These are phyloP conservation scores for Cadophora gregata DNA, from an alignment of 2,329 filamentous ascomycete genomes.

Conservation along the genomic window DNA sequence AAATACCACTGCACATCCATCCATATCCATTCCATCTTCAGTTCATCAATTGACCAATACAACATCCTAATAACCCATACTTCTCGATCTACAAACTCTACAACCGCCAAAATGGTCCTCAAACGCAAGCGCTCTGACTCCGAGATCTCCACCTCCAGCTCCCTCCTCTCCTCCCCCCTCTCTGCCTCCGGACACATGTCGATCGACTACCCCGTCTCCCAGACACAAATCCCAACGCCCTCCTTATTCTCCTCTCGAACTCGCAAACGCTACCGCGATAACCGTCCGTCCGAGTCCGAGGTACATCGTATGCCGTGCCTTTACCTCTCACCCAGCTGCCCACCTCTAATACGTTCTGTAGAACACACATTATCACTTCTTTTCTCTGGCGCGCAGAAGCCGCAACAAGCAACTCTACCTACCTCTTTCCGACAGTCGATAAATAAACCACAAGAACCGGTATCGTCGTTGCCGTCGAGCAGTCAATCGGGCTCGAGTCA, in stretches of 20 bases:
- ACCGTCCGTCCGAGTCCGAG: constrained; percentile 60
- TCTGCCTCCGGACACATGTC: constrained; percentile 46
- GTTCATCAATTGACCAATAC: not conserved
- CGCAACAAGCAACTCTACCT: constrained; percentile 34
- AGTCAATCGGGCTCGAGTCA: constrained; percentile 24
- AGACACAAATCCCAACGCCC: constrained; percentile 42
- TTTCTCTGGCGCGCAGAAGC: constrained; percentile 58
- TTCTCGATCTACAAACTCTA: not conserved
- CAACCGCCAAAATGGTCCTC: constrained; percentile 52
- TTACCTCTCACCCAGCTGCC: constrained; percentile 3
- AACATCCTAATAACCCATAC: not conserved
- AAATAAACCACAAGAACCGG: constrained; percentile 25
- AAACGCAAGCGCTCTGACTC: constrained; percentile 70
- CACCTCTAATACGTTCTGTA: constrained; percentile 31
- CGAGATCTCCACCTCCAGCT: constrained; percentile 57
- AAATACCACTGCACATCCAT: constrained; percentile 1
- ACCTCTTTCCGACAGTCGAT: constrained; percentile 28
- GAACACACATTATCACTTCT: constrained; percentile 62
- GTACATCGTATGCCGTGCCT: constrained; percentile 39
- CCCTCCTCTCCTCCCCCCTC: constrained; percentile 48
- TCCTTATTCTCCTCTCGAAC: constrained; percentile 62
- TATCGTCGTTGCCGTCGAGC: constrained; percentile 31
- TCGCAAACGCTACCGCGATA: constrained; percentile 65
- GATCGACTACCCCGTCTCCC: constrained; percentile 43
- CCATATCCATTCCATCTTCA: not conserved